phyloP scores from a whole-genome alignment of 2,329 filamentous ascomycete genomes.

The Metarhizium guizhouense region DNA sequence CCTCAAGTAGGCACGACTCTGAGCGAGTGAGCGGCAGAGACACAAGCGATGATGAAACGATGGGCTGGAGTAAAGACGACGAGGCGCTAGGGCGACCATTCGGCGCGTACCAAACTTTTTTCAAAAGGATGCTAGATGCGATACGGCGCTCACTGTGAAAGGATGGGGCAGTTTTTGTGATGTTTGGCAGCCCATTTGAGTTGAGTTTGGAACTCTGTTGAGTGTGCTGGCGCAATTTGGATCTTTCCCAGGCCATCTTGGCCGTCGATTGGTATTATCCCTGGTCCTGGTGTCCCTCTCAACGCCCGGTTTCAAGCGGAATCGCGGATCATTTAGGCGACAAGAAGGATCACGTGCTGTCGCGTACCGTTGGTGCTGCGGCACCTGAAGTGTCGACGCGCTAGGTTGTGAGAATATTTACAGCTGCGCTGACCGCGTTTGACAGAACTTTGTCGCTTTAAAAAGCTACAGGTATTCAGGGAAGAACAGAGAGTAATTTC shows the following conservation, averaged over 20 bases:
- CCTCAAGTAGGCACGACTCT: background rate
- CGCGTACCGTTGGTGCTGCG: conserved; percentile 1
- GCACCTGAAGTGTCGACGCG: background rate
- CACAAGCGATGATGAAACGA: background rate
- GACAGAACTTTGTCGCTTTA: background rate
- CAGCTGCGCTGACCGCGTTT: background rate
- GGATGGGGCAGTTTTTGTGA: background rate
- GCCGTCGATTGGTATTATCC: background rate
- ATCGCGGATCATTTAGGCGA: background rate
- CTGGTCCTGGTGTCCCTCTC: background rate
- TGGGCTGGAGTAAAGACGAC: background rate
- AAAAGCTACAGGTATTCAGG: background rate
- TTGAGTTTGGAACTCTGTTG: background rate
- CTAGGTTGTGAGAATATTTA: background rate
- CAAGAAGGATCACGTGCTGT: conserved; percentile 2
- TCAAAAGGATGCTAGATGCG: no score
- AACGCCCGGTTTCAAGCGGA: background rate
- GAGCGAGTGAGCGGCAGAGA: background rate
- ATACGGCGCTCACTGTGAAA: background rate
- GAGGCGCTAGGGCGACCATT: background rate
- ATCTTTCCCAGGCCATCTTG: background rate
- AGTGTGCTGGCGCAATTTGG: background rate
- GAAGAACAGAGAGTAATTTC: background rate
- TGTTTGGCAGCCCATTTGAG: background rate
- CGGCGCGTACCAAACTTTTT: background rate